Conservation (phyloP, 805 yeast genomes). For the Diddensiella santjacobensis region DNA sequence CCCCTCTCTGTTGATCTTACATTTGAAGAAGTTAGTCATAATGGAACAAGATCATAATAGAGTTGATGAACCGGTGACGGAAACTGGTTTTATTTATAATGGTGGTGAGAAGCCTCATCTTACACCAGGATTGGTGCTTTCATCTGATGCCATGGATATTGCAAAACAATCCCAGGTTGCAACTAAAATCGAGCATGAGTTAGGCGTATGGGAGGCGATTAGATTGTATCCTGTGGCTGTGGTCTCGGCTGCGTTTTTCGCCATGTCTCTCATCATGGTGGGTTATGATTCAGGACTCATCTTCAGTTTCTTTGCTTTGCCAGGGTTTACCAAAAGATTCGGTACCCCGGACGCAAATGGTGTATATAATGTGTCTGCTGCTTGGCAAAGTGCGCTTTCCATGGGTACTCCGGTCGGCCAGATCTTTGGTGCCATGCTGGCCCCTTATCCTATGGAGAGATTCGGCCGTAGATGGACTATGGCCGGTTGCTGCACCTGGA, state of each 20-base stretch:
- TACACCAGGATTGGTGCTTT: background rate
- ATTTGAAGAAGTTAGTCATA: no score
- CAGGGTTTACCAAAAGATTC: slow-evolving; percentile 40
- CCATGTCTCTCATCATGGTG: slow-evolving; percentile 46
- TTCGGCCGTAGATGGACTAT: slow-evolving; percentile 10
- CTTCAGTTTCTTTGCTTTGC: slow-evolving; percentile 43
- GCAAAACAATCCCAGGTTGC: slow-evolving; percentile 4
- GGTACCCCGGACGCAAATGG: slow-evolving; percentile 30
- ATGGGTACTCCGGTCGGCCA: slow-evolving; percentile 50
- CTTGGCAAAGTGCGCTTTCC: slow-evolving; percentile 41
- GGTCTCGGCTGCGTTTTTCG: slow-evolving; percentile 45
- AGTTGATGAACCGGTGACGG: background rate
- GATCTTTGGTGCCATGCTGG: slow-evolving; percentile 33
- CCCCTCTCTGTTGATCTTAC: no score
- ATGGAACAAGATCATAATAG: background rate
- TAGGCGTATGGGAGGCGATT: slow-evolving; percentile 33
- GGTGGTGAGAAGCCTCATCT: background rate
- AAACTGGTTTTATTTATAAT: background rate
- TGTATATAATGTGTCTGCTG: slow-evolving; percentile 32
- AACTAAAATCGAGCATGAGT: slow-evolving; percentile 1
- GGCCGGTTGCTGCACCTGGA: slow-evolving; percentile 30
- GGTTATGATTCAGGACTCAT: slow-evolving; percentile 43
- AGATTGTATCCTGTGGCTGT: slow-evolving; percentile 44
- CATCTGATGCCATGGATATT: background rate
- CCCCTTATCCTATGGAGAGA: slow-evolving; percentile 7